Conservation (phyloP, 805 yeast genomes). For the Myxozyma udenii region DNA sequence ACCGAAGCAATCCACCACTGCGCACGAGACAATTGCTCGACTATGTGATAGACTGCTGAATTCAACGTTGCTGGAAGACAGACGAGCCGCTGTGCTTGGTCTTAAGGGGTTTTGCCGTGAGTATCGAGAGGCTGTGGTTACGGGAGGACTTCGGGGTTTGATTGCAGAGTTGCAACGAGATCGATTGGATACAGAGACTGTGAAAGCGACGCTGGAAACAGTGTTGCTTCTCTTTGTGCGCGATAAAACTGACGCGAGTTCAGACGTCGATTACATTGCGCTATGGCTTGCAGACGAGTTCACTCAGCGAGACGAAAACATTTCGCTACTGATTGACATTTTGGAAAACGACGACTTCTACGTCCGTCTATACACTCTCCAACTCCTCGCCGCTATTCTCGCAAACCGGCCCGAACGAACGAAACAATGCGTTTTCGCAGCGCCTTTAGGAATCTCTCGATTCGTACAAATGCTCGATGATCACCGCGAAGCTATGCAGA, state of each 20-base stretch:
- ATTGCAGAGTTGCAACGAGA: slow-evolving; percentile 65
- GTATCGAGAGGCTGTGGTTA: slow-evolving; percentile 85
- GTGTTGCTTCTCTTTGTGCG: slow-evolving; percentile 75
- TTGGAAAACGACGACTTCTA: slow-evolving; percentile 63
- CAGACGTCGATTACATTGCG: slow-evolving; percentile 73
- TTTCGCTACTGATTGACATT: slow-evolving; percentile 50
- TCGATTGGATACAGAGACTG: slow-evolving; percentile 62
- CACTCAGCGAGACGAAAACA: slow-evolving; percentile 52
- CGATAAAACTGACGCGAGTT: slow-evolving; percentile 48
- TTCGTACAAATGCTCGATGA: slow-evolving; percentile 63
- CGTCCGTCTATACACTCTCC: slow-evolving; percentile 74
- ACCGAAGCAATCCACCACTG: slow-evolving; percentile 52
- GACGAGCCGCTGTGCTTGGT: slow-evolving; percentile 87
- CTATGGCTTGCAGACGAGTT: slow-evolving; percentile 94
- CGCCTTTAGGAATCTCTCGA: slow-evolving; percentile 77
- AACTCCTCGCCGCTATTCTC: slow-evolving; percentile 76
- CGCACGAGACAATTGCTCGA: slow-evolving; percentile 81
- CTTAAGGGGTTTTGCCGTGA: slow-evolving; percentile 84
- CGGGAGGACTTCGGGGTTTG: slow-evolving; percentile 75
- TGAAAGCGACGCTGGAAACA: slow-evolving; percentile 81
- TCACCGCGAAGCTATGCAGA: slow-evolving; percentile 77
- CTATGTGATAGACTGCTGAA: slow-evolving; percentile 83
- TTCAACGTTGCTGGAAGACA: slow-evolving; percentile 75
- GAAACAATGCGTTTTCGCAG: slow-evolving; percentile 65
- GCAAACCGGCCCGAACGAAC: slow-evolving; percentile 71